phyloP scores from a whole-genome alignment of 208 protist genomes.

The Leishmania aethiopica region DNA sequence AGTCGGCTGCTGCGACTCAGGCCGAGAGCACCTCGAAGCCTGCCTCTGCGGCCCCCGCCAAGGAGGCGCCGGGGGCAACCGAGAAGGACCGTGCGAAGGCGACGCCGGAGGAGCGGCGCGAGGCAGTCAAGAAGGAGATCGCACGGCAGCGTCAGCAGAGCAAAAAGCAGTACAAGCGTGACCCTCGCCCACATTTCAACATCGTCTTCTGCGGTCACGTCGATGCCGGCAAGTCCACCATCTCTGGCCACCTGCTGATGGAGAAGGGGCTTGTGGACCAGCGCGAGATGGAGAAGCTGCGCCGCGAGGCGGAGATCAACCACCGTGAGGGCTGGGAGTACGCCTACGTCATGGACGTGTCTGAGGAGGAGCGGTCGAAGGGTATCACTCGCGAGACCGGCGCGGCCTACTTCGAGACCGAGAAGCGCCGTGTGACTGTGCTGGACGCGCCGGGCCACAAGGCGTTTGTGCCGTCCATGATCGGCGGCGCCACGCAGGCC shows the following conservation, averaged over 20 bases:
- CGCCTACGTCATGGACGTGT: conserved; percentile 98
- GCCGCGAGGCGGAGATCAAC: conserved; percentile 97
- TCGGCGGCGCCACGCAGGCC: conserved; percentile 97
- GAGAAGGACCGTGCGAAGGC: conserved; percentile 37
- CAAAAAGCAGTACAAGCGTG: conserved; percentile 74
- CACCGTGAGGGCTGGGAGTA: conserved; percentile 98
- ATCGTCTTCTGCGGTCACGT: conserved; percentile 99
- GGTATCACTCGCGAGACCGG: conserved; percentile 99
- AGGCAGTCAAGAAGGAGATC: conserved; percentile 73
- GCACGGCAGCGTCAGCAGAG: conserved; percentile 67
- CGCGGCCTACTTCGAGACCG: conserved; percentile 96
- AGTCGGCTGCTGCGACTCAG: background rate
- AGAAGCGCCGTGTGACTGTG: conserved; percentile 97
- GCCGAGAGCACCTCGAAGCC: conserved; percentile 15
- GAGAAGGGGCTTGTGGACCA: conserved; percentile 96
- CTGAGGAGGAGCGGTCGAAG: conserved; percentile 97
- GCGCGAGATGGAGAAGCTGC: conserved; percentile 98
- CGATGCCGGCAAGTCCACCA: conserved; percentile 99
- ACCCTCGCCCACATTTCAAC: conserved; percentile 96
- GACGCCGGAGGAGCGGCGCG: conserved; percentile 70
- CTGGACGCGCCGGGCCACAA: conserved; percentile 99
- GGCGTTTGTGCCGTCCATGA: conserved; percentile 99
- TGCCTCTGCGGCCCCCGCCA: conserved; percentile 26
- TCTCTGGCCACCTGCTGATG: conserved; percentile 97
- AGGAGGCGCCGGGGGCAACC: conserved; percentile 14